Conservation (phyloP, 2,329 filamentous ascomycete genomes). For the Xenoacremonium recifei region DNA sequence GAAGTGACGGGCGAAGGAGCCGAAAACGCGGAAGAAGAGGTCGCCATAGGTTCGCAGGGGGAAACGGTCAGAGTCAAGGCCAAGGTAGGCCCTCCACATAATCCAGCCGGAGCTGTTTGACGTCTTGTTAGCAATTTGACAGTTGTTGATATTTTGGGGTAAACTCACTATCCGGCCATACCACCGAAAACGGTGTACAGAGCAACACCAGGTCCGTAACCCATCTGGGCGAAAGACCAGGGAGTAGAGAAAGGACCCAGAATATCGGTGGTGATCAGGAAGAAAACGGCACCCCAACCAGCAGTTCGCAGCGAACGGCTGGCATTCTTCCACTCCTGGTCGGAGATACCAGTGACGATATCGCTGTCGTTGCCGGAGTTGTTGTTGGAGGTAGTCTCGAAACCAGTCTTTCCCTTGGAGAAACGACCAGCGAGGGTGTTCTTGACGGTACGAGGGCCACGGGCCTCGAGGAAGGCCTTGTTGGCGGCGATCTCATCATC, state of each 20-base stretch:
- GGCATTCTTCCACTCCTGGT: constrained; percentile 46
- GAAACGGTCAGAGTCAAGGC: constrained; percentile 45
- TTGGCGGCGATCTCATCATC: neutral
- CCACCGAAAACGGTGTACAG: constrained; percentile 45
- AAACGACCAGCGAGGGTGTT: neutral
- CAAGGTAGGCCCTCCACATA: constrained; percentile 44
- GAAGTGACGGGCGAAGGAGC: constrained; percentile 40
- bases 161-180: constrained; percentile 19
- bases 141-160: too few relatives aligned
- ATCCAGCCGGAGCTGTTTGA: constrained; percentile 42
- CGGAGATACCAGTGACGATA: constrained; percentile 11
- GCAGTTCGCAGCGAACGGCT: constrained; percentile 45
- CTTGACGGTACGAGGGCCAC: neutral
- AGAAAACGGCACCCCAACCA: constrained; percentile 45
- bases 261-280: constrained; percentile 49
- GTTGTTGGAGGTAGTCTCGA: neutral
- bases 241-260: constrained; percentile 42
- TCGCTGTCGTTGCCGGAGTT: neutral
- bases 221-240: constrained; percentile 30
- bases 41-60: constrained; percentile 47
- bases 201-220: constrained; percentile 43
- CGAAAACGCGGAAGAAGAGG: constrained; percentile 47
- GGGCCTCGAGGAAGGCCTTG: neutral
- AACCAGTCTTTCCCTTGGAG: neutral
- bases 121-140: too few relatives aligned